A percentile compares a stretch with the other conserved stretches of the same genome.
Conservation (phyloP, 805 yeast species). For the Ogataea angusta region DNA sequence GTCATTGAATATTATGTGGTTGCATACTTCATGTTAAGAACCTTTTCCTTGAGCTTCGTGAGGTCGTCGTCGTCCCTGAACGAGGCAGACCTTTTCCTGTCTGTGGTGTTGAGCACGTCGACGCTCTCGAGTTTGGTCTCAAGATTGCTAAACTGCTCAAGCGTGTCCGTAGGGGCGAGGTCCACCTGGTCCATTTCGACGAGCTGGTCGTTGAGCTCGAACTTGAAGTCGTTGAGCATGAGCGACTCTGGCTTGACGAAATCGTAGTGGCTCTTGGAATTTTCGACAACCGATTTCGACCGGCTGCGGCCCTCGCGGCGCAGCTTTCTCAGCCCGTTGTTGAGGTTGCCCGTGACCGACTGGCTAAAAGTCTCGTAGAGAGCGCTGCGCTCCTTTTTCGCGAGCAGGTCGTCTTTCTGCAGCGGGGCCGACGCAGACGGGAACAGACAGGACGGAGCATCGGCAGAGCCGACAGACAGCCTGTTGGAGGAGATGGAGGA, state of each 20-base stretch:
- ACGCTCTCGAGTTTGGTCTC: constrained; percentile 2
- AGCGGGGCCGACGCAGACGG: constrained; percentile 29
- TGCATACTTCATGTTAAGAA: constrained; percentile 28
- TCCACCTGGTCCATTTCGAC: not conserved
- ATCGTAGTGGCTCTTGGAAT: constrained; percentile 13
- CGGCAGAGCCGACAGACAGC: constrained; percentile 25
- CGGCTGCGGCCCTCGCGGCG: constrained; percentile 18
- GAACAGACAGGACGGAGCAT: constrained; percentile 24
- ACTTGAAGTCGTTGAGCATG: constrained; percentile 17
- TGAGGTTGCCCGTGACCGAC: constrained; percentile 24
- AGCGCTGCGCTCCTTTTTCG: constrained; percentile 20
- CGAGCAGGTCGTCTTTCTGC: constrained; percentile 9
- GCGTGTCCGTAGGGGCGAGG: not conserved
- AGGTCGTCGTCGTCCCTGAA: constrained; percentile 32
- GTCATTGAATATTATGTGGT: constrained; percentile 9
- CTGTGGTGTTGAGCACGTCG: constrained; percentile 10
- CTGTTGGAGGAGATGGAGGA: constrained; percentile 31
- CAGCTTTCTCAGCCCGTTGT: constrained; percentile 26
- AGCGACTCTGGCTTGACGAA: constrained; percentile 18
- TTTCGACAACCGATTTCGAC: constrained; percentile 17
- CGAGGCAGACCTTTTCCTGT: constrained; percentile 17
- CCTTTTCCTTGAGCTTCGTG: constrained; percentile 28
- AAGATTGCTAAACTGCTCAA: not conserved
- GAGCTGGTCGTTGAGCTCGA: constrained; percentile 20
- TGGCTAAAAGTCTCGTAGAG: constrained; percentile 28